phyloP scores from a whole-genome alignment of 768 basidiomycete species.

The Ramaria rubella region DNA sequence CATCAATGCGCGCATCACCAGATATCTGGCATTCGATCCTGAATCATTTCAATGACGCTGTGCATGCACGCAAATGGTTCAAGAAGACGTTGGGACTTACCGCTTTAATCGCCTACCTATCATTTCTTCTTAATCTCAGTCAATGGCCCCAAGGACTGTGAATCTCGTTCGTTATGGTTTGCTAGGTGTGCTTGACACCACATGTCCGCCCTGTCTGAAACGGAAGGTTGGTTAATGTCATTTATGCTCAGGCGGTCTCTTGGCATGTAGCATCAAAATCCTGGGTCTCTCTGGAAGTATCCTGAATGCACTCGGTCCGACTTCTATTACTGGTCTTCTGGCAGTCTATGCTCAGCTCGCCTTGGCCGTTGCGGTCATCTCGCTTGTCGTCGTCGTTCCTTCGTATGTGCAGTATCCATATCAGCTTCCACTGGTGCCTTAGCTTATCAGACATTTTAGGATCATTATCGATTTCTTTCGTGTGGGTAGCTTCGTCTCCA shows the following conservation, averaged over 20 bases:
- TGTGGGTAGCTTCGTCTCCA: conserved; percentile 33
- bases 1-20: no score
- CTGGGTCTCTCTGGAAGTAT: not conserved
- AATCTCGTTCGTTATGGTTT: no score
- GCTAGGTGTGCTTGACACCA: no score
- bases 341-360: conserved; percentile 24
- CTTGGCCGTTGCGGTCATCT: conserved; percentile 24
- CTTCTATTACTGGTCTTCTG: not conserved
- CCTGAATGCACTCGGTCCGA: not conserved
- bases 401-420: conserved; percentile 21
- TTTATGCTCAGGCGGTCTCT: not conserved
- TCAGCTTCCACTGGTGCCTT: not conserved
- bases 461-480: conserved; percentile 29
- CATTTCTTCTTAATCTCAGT: no score
- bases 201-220: no score
- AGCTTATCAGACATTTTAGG: conserved; percentile 21
- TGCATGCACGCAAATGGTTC: no score
- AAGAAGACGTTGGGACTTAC: no score
- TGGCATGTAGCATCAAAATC: not conserved
- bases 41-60: no score
- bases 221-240: no score
- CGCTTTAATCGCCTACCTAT: no score
- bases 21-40: no score
- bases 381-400: conserved; percentile 23
- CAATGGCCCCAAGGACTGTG: no score